Conservation (phyloP, 2,329 filamentous ascomycete species). For the Purpureocillium lavendulum region DNA sequence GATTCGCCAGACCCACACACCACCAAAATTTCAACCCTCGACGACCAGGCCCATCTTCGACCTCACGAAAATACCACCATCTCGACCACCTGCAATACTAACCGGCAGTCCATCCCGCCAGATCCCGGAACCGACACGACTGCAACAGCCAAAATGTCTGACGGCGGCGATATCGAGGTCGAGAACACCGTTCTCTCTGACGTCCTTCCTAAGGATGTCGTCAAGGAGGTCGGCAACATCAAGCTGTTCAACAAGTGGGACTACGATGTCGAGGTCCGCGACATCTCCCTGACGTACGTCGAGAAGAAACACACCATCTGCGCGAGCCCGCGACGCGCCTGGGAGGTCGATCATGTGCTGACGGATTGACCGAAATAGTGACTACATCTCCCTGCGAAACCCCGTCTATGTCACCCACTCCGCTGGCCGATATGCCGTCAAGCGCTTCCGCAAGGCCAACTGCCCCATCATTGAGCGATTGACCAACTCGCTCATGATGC, state of each 20-base stretch:
- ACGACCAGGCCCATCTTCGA: slow-evolving; percentile 23
- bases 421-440: slow-evolving; percentile 95
- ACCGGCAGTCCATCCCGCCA: slow-evolving; percentile 25
- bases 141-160: slow-evolving; percentile 69
- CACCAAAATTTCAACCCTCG: slow-evolving; percentile 28
- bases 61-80: slow-evolving; percentile 26
- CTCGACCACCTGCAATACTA: slow-evolving; percentile 29
- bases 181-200: slow-evolving; percentile 66
- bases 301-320: slow-evolving; percentile 5
- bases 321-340: too few species aligned
- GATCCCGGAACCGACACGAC: slow-evolving; percentile 26
- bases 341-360: slow-evolving; percentile 16
- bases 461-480: slow-evolving; percentile 99
- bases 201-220: slow-evolving; percentile 89
- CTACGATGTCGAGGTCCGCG: slow-evolving; percentile 99
- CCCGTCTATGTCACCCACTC: slow-evolving; percentile 99
- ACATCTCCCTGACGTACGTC: slow-evolving; percentile 96
- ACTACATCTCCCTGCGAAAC: slow-evolving; percentile 99
- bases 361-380: slow-evolving; percentile 48
- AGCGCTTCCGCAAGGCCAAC: slow-evolving; percentile 99
- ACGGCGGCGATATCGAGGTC: slow-evolving; percentile 89
- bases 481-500: slow-evolving; percentile 99
- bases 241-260: slow-evolving; percentile 97
- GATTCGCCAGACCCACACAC: slow-evolving; percentile 27
- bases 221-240: slow-evolving; percentile 79